Conservation (phyloP, 371 early-diverging fungal species). For the Rhizopus sp. region DNA sequence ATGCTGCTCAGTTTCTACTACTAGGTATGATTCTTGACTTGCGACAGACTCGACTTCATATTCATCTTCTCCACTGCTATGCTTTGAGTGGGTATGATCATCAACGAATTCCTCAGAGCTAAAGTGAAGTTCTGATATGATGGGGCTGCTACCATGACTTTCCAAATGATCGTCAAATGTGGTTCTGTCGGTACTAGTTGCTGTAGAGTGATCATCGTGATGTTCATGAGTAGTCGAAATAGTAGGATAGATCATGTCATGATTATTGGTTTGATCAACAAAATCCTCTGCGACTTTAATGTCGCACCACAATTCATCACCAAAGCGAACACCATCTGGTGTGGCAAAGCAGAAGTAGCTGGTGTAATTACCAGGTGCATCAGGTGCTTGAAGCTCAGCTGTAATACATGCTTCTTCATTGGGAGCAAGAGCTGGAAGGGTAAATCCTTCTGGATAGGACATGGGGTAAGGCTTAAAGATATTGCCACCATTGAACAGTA, state of each 20-base stretch:
- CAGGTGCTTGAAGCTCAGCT: slow-evolving; percentile 69
- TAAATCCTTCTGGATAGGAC: slow-evolving; percentile 31
- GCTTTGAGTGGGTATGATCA: neutral
- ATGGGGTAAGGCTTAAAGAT: slow-evolving; percentile 34
- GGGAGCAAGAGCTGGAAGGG: slow-evolving; percentile 49
- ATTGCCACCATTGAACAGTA: slow-evolving; percentile 60
- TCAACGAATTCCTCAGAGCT: neutral
- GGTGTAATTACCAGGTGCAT: slow-evolving; percentile 57
- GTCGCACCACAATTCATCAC: slow-evolving; percentile 68
- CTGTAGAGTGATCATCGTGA: neutral
- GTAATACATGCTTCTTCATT: slow-evolving; percentile 57
- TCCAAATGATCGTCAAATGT: neutral
- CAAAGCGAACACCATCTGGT: slow-evolving; percentile 64
- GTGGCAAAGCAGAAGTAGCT: slow-evolving; percentile 67
- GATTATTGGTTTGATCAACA: neutral
- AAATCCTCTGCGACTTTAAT: slow-evolving; percentile 43
- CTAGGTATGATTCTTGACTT: neutral
- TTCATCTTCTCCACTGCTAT: neutral
- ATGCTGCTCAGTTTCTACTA: too few relatives aligned
- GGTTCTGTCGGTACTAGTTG: neutral
- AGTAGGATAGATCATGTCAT: slow-evolving; percentile 17
- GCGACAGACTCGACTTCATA: neutral
- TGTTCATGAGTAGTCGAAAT: slow-evolving; percentile 1
- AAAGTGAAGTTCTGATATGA: neutral
- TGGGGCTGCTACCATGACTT: neutral